phyloP scores from a whole-genome alignment of 495 filamentous ascomycete genomes.

The Hypomontagnella monticulosa region DNA sequence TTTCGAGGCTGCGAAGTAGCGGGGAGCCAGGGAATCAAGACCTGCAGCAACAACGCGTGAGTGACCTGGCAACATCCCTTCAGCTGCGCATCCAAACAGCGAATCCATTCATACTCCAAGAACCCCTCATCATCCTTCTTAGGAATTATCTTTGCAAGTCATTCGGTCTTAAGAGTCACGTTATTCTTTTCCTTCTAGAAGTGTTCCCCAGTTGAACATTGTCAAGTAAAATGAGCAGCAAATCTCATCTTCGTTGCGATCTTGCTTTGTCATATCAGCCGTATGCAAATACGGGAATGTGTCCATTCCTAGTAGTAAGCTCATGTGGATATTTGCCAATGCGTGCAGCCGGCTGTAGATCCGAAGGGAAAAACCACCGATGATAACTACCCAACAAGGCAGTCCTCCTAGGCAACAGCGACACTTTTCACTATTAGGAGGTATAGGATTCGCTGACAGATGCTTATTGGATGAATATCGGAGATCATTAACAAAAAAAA shows the following conservation, averaged over 20 bases:
- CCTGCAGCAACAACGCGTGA: constrained; percentile 10
- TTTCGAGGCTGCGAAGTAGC: background rate
- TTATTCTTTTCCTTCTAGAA: constrained; percentile 13
- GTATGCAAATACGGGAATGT: background rate
- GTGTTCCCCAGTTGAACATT: background rate
- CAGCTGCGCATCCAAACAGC: no score
- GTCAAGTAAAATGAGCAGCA: background rate
- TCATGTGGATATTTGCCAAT: background rate
- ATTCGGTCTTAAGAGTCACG: constrained; percentile 4
- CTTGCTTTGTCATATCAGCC: no score
- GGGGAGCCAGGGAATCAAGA: constrained; percentile 11
- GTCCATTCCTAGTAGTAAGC: constrained; percentile 27
- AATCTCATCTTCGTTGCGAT: constrained; percentile 1
- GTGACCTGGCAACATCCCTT: constrained; percentile 15
- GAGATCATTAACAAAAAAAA: background rate
- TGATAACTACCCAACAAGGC: constrained; percentile 4
- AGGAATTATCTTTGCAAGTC: background rate
- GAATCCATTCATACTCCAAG: no score
- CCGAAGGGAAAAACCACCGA: constrained; percentile 26
- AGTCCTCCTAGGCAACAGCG: constrained; percentile 27
- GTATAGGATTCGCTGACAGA: background rate
- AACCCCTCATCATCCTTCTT: no score
- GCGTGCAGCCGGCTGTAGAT: constrained; percentile 28
- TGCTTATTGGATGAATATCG: background rate
- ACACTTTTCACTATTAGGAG: constrained; percentile 5